phyloP scores from a whole-genome alignment of 108 stramenopile species.

The Seminavis robusta region DNA sequence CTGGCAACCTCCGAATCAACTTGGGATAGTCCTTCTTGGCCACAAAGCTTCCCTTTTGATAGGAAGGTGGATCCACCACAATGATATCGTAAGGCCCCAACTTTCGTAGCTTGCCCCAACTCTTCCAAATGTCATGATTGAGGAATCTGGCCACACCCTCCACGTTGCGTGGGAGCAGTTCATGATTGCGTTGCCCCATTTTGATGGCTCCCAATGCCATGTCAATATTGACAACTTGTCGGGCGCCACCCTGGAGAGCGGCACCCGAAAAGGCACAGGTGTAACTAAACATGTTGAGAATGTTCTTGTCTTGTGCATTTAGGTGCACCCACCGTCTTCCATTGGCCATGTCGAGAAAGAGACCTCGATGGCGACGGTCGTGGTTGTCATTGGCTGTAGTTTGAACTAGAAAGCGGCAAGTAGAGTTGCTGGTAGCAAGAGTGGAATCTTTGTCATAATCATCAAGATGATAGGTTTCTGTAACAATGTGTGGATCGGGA shows the following conservation, averaged over 20 bases:
- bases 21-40: conserved; percentile 38
- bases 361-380: background rate
- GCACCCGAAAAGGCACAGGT: conserved; percentile 42
- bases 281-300: conserved; percentile 37
- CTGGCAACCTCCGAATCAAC: conserved; percentile 26
- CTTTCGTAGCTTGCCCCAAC: conserved; percentile 25
- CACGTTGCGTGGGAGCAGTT: conserved; percentile 10
- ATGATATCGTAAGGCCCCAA: conserved; percentile 16
- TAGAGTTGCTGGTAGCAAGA: too few relatives aligned
- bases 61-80: conserved; percentile 34
- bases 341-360: conserved; percentile 36
- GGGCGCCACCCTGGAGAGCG: conserved; percentile 33
- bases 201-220: conserved; percentile 31
- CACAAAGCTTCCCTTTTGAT: conserved; percentile 36
- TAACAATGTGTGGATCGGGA: too few relatives aligned
- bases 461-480: too few relatives aligned
- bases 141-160: conserved; percentile 28
- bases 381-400: conserved; percentile 3
- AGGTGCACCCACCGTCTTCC: conserved; percentile 28
- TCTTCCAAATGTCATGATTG: conserved; percentile 34
- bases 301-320: conserved; percentile 7
- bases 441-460: too few relatives aligned
- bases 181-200: conserved; percentile 36
- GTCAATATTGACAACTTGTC: conserved; percentile 33
- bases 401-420: too few relatives aligned